These are phyloP conservation scores for Erigeron canadensis DNA, from an alignment of 129 eudicot species.

Conservation along the genomic window DNA sequence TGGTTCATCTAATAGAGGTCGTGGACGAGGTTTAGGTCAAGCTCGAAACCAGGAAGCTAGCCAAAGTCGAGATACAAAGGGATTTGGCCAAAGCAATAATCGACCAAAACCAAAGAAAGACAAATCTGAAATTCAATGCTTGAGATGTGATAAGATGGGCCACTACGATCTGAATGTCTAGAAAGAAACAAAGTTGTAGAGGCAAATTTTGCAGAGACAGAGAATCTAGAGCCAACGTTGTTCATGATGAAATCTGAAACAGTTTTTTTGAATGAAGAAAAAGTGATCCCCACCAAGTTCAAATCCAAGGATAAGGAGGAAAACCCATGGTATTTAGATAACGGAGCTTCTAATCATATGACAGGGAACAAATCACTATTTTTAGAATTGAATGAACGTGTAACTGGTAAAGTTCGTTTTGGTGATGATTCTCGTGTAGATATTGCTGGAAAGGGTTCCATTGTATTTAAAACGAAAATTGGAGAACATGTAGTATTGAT, in stretches of 20 bases:
- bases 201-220: neutral
- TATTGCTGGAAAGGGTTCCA: neutral
- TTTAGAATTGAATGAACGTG: neutral
- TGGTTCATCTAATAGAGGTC: neutral
- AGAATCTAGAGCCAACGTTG: neutral
- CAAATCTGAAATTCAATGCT: neutral
- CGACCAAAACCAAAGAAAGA: neutral
- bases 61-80: neutral
- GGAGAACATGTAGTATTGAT: neutral
- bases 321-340: neutral
- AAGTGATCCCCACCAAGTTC: neutral
- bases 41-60: neutral
- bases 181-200: neutral
- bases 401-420: neutral
- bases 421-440: neutral
- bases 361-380: neutral
- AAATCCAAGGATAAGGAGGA: neutral
- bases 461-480: neutral
- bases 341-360: slow-evolving; percentile 2
- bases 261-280: neutral
- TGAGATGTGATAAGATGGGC: neutral
- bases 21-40: neutral
- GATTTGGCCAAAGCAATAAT: neutral
- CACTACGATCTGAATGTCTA: neutral
- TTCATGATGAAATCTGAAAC: neutral